Conservation (phyloP, 2,329 filamentous ascomycete genomes). For the Colletotrichum godetiae region DNA sequence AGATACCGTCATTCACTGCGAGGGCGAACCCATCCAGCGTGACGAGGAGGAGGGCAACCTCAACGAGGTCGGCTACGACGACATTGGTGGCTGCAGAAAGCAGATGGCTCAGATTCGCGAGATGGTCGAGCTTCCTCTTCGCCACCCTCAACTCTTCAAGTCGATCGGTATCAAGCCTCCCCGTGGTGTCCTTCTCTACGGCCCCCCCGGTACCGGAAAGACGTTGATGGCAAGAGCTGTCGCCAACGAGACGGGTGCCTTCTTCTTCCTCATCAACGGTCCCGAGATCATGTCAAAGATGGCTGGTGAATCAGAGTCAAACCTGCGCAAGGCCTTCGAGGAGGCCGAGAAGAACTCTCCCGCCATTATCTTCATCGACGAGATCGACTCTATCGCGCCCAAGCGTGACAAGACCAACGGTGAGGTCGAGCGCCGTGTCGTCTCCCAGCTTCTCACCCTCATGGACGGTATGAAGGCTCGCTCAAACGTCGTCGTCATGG, state of each 20-base stretch:
- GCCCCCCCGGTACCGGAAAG: constrained; percentile 98
- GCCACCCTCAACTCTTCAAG: constrained; percentile 99
- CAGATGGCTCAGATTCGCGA: constrained; percentile 99
- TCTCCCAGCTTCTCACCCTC: constrained; percentile 93
- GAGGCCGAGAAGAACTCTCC: constrained; percentile 99
- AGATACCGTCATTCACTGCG: constrained; percentile 98
- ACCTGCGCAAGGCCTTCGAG: constrained; percentile 98
- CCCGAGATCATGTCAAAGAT: constrained; percentile 99
- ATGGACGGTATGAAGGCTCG: constrained; percentile 99
- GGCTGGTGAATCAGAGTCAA: constrained; percentile 99
- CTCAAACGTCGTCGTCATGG: constrained; percentile 99
- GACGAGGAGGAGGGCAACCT: constrained; percentile 99
- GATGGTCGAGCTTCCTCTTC: constrained; percentile 95
- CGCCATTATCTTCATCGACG: constrained; percentile 99
- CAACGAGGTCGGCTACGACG: constrained; percentile 98
- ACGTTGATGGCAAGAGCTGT: constrained; percentile 98
- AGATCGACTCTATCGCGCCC: constrained; percentile 98
- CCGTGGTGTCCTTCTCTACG: constrained; percentile 95
- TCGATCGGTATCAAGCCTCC: constrained; percentile 99
- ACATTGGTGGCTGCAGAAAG: constrained; percentile 99
- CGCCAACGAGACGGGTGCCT: constrained; percentile 97
- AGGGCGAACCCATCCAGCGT: constrained; percentile 94
- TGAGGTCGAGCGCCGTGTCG: constrained; percentile 97
- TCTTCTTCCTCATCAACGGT: constrained; percentile 99
- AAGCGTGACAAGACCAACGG: constrained; percentile 99